phyloP scores from a whole-genome alignment of 2,329 filamentous ascomycete genomes.

The Hypomyces perniciosus region DNA sequence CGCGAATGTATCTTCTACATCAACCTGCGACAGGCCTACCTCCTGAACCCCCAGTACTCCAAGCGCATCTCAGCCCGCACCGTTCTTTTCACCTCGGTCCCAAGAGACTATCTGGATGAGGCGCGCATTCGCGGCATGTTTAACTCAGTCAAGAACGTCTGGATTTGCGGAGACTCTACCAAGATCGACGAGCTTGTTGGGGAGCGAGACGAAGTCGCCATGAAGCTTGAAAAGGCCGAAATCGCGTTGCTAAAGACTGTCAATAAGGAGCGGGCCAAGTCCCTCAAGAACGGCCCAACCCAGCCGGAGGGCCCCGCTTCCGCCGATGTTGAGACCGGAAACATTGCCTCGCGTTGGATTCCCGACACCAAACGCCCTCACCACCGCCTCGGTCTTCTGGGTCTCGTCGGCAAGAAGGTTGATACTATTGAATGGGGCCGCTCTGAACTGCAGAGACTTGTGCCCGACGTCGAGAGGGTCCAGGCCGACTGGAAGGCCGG shows the following conservation, averaged over 20 bases:
- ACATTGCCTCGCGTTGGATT: constrained; percentile 60
- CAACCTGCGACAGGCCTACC: constrained; percentile 88
- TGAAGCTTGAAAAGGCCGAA: constrained; percentile 77
- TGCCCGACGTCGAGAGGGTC: constrained; percentile 59
- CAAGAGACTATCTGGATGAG: constrained; percentile 68
- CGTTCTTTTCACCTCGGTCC: constrained; percentile 86
- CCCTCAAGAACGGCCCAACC: constrained; percentile 27
- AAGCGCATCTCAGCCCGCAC: constrained; percentile 84
- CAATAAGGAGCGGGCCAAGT: constrained; percentile 33
- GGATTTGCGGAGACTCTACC: constrained; percentile 71
- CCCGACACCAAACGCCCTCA: constrained; percentile 61
- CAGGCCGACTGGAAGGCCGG: constrained; percentile 59
- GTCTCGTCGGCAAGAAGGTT: constrained; percentile 60
- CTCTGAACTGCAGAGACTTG: constrained; percentile 46
- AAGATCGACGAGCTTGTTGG: constrained; percentile 72
- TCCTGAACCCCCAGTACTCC: constrained; percentile 76
- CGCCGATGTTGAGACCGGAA: constrained; percentile 60
- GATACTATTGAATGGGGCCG: constrained; percentile 86
- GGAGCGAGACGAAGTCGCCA: constrained; percentile 66
- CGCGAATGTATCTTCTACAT: constrained; percentile 91
- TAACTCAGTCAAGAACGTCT: constrained; percentile 73
- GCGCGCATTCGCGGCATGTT: constrained; percentile 70
- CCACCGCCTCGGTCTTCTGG: constrained; percentile 58
- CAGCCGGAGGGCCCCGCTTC: constrained; percentile 23
- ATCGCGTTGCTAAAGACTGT: constrained; percentile 67